Conservation (phyloP, 2,329 filamentous ascomycete genomes). For the Pseudofabraea citricarpa region DNA sequence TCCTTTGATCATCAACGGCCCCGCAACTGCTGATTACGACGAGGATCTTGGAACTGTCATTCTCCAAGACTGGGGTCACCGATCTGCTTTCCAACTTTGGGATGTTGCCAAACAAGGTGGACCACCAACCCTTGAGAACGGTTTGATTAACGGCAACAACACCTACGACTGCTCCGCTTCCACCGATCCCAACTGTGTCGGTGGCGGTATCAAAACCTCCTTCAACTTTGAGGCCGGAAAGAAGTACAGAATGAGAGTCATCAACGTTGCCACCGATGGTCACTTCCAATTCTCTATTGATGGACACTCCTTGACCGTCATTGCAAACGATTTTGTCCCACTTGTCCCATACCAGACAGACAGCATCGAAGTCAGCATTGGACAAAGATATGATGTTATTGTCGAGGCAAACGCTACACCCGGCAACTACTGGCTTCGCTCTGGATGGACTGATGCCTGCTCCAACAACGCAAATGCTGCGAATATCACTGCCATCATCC, state of each 20-base stretch:
- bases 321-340: constrained; percentile 54
- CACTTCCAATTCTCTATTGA: constrained; percentile 47
- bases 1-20: constrained; percentile 56
- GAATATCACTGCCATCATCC: constrained; percentile 34
- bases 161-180: constrained; percentile 17
- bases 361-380: constrained; percentile 49
- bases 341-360: constrained; percentile 48
- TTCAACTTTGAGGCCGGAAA: constrained; percentile 29
- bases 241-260: constrained; percentile 36
- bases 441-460: constrained; percentile 44
- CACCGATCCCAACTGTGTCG: constrained; percentile 19
- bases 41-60: constrained; percentile 25
- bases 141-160: constrained; percentile 27
- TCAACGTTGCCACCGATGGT: constrained; percentile 40
- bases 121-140: constrained; percentile 20
- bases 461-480: constrained; percentile 51
- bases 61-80: constrained; percentile 26
- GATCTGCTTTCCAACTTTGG: constrained; percentile 19
- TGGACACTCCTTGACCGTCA: constrained; percentile 52
- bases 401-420: constrained; percentile 48
- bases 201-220: constrained; percentile 25
- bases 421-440: constrained; percentile 53
- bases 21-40: constrained; percentile 54
- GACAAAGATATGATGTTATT: constrained; percentile 42
- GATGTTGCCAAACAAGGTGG: constrained; percentile 16